A percentile compares a stretch with the other conserved stretches of the same genome.
Conservation (phyloP, 1,284 basidiomycete genomes). For the Fomes fomentarius region DNA sequence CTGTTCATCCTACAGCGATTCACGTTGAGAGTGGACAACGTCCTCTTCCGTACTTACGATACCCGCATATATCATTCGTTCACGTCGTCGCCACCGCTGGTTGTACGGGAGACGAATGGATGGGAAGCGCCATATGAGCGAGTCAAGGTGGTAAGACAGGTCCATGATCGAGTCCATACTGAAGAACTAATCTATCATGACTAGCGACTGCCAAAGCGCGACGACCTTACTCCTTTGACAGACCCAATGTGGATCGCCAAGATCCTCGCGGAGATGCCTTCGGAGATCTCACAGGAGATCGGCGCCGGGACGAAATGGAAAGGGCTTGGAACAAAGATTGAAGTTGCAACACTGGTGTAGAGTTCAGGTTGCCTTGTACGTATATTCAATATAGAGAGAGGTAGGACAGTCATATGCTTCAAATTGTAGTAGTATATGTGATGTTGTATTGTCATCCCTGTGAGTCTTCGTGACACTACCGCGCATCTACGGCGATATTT, state of each 20-base stretch:
- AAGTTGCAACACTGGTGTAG: conserved; percentile 38
- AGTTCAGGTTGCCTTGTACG: too few species aligned
- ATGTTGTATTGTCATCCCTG: too few species aligned
- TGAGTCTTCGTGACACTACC: too few species aligned
- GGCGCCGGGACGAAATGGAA: conserved; percentile 81
- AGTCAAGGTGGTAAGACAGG: conserved; percentile 71
- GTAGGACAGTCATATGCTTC: too few species aligned
- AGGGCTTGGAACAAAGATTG: conserved; percentile 59
- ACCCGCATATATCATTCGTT: conserved; percentile 92
- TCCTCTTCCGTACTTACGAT: conserved; percentile 91
- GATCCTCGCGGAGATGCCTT: conserved; percentile 68
- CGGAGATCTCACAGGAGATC: conserved; percentile 56
- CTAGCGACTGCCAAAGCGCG: conserved; percentile 76
- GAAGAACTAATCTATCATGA: neutral
- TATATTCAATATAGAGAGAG: too few species aligned
- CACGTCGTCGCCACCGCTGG: conserved; percentile 52
- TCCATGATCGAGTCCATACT: neutral
- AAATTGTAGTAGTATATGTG: too few species aligned
- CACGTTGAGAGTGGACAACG: conserved; percentile 94
- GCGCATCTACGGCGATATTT: too few species aligned
- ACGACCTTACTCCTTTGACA: conserved; percentile 90
- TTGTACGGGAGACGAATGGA: conserved; percentile 86
- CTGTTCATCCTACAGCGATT: conserved; percentile 92
- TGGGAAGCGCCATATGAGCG: conserved; percentile 89
- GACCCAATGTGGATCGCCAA: conserved; percentile 88